Evolutionary conservation across 2,329 filamentous ascomycete species (phyloP).

Genomic region (Clarireedia sp.): DNA sequence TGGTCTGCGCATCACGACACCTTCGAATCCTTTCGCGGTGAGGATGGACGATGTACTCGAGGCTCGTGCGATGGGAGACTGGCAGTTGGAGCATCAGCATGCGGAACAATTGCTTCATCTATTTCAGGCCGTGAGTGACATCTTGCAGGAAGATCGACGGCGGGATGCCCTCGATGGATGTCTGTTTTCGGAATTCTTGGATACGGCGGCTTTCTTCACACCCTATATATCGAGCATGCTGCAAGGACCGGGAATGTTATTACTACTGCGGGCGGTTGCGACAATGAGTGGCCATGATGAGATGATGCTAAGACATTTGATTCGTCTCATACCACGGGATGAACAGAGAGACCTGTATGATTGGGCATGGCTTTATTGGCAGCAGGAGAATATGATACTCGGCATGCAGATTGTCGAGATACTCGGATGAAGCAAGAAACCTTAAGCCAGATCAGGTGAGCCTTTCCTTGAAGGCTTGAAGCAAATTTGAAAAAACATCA

Average conservation of each 20-base stretch:
- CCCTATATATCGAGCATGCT: not conserved
- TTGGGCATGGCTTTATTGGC: not conserved
- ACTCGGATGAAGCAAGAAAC: not conserved
- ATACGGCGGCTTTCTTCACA: not conserved
- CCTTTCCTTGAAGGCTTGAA: too few relatives aligned
- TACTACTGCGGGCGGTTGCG: conserved; percentile 2
- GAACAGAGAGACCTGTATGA: not conserved
- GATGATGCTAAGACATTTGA: not conserved
- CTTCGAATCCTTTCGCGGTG: not conserved
- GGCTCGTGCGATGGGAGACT: not conserved
- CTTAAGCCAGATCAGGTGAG: not conserved
- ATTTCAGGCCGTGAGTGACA: conserved; percentile 2
- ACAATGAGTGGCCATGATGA: conserved; percentile 6
- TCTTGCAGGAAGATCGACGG: conserved; percentile 2
- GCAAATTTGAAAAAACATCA: too few relatives aligned
- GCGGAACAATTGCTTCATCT: conserved; percentile 4
- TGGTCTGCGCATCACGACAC: not conserved
- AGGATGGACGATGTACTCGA: not conserved
- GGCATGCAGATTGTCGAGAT: not conserved
- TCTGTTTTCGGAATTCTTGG: not conserved
- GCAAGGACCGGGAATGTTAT: conserved; percentile 4
- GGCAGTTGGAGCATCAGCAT: not conserved
- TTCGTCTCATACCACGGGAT: not conserved
- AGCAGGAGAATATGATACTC: not conserved
- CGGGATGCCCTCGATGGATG: not conserved